phyloP scores from a whole-genome alignment of 2,329 filamentous ascomycete genomes.

The Neonectria punicea region DNA sequence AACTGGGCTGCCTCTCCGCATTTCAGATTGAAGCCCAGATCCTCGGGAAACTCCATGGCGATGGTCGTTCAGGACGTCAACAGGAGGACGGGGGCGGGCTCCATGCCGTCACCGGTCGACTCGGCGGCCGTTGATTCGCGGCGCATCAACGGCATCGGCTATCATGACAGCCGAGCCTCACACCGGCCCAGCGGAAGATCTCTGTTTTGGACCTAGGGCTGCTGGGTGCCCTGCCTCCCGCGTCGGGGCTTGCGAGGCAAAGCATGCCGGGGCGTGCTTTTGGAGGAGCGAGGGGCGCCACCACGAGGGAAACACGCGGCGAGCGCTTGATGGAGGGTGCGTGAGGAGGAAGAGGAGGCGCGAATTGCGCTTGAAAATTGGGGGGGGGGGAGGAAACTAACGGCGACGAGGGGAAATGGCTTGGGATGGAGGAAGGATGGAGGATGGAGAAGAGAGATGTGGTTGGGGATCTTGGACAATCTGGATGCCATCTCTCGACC shows the following conservation, averaged over 20 bases:
- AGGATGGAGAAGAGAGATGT: slow-evolving; percentile 10
- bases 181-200: slow-evolving; percentile 38
- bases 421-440: neutral
- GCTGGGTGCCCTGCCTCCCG: slow-evolving; percentile 12
- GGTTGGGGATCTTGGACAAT: slow-evolving; percentile 25
- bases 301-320: slow-evolving; percentile 42
- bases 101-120: neutral
- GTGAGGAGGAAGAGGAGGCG: slow-evolving; percentile 28
- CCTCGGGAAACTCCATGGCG: neutral
- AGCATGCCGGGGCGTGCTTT: neutral
- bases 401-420: neutral
- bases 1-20: slow-evolving; percentile 2
- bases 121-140: slow-evolving; percentile 13
- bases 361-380: neutral
- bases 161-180: slow-evolving; percentile 40
- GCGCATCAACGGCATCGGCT: slow-evolving; percentile 40
- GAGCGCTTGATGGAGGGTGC: slow-evolving; percentile 24
- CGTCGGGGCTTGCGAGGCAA: neutral
- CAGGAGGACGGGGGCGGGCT: neutral
- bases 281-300: slow-evolving; percentile 31
- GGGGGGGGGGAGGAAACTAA: slow-evolving; percentile 18
- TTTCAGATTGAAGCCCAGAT: neutral
- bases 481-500: slow-evolving; percentile 23
- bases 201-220: slow-evolving; percentile 38
- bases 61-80: neutral